These are phyloP conservation scores for Penicillium nordicum DNA, from an alignment of 2,329 filamentous ascomycete genomes.

Conservation along the genomic window DNA sequence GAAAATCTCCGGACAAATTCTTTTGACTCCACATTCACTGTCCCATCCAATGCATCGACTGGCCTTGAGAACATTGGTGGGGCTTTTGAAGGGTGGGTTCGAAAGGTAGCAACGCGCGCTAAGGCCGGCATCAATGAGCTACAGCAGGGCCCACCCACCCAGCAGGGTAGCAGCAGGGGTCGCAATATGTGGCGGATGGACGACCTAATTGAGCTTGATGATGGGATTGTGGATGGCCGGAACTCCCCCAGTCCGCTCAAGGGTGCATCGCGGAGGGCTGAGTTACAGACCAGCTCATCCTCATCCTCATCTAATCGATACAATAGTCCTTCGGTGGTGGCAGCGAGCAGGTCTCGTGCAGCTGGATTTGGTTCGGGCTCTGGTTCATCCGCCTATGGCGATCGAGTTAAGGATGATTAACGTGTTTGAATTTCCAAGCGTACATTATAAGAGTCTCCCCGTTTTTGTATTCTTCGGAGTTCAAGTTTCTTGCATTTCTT, in stretches of 20 bases:
- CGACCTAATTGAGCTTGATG: slow-evolving; percentile 46
- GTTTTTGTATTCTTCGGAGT: slow-evolving; percentile 10
- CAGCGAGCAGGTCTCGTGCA: slow-evolving; percentile 38
- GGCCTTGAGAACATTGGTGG: slow-evolving; percentile 78
- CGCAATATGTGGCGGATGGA: slow-evolving; percentile 32
- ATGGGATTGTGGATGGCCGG: slow-evolving; percentile 31
- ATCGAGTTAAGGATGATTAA: slow-evolving; percentile 33
- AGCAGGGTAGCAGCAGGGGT: slow-evolving; percentile 21
- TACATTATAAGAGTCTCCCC: slow-evolving; percentile 24
- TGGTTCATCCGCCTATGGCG: slow-evolving; percentile 12
- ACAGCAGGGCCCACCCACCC: slow-evolving; percentile 31
- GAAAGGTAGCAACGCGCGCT: slow-evolving; percentile 64
- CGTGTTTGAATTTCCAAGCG: slow-evolving; percentile 14
- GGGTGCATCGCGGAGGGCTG: slow-evolving; percentile 15
- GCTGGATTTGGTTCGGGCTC: slow-evolving; percentile 15
- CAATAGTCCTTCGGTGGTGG: slow-evolving; percentile 23
- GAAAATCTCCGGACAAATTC: slow-evolving; percentile 46
- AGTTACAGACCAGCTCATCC: slow-evolving; percentile 19
- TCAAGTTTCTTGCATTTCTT: slow-evolving; percentile 13
- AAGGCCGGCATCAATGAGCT: slow-evolving; percentile 41
- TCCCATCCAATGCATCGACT: slow-evolving; percentile 35
- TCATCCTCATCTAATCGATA: slow-evolving; percentile 27
- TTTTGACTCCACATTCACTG: slow-evolving; percentile 35
- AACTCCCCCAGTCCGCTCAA: slow-evolving; percentile 19
- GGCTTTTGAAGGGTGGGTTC: slow-evolving; percentile 84